A percentile compares a stretch with the other conserved stretches of the same genome.
phyloP scores from a whole-genome alignment of 805 yeast genomes.

The Cyberlindnera maclurae region DNA sequence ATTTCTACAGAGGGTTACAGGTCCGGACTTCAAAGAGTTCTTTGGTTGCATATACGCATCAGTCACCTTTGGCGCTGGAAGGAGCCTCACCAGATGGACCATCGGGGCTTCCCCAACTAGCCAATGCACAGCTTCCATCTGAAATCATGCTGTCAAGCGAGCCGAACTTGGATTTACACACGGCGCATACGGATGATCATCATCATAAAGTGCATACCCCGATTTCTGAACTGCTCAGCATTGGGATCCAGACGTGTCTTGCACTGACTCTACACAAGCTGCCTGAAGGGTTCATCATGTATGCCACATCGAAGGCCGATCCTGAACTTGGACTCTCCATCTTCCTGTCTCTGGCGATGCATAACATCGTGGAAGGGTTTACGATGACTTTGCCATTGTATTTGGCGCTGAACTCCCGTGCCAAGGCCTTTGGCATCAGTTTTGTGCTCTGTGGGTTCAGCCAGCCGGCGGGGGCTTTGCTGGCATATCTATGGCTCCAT shows the following conservation, averaged over 20 bases:
- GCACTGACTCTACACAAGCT: slow-evolving; percentile 86
- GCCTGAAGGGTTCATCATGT: slow-evolving; percentile 93
- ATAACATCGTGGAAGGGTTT: slow-evolving; percentile 91
- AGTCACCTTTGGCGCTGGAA: background rate
- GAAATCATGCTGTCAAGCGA: slow-evolving; percentile 17
- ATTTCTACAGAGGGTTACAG: slow-evolving; percentile 17
- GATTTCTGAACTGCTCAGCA: slow-evolving; percentile 67
- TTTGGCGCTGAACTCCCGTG: slow-evolving; percentile 58
- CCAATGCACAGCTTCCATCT: slow-evolving; percentile 3
- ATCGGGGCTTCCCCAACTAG: background rate
- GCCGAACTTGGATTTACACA: slow-evolving; percentile 23
- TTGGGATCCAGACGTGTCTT: slow-evolving; percentile 84
- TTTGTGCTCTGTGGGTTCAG: slow-evolving; percentile 73
- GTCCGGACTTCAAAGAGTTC: slow-evolving; percentile 8
- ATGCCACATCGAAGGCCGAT: slow-evolving; percentile 64
- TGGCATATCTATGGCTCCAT: slow-evolving; percentile 51
- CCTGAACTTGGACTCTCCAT: slow-evolving; percentile 70
- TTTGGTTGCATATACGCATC: slow-evolving; percentile 20
- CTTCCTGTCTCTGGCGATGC: slow-evolving; percentile 78
- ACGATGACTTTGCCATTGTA: slow-evolving; percentile 88
- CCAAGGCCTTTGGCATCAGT: slow-evolving; percentile 57
- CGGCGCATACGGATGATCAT: slow-evolving; percentile 39
- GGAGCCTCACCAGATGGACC: background rate
- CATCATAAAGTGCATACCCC: slow-evolving; percentile 81
- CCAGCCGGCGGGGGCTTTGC: slow-evolving; percentile 83